Percentiles rank a stretch among this genome's conserved stretches.
phyloP scores from a whole-genome alignment of 129 eudicot species.

The sunflower (Helianthus annuus) region DNA sequence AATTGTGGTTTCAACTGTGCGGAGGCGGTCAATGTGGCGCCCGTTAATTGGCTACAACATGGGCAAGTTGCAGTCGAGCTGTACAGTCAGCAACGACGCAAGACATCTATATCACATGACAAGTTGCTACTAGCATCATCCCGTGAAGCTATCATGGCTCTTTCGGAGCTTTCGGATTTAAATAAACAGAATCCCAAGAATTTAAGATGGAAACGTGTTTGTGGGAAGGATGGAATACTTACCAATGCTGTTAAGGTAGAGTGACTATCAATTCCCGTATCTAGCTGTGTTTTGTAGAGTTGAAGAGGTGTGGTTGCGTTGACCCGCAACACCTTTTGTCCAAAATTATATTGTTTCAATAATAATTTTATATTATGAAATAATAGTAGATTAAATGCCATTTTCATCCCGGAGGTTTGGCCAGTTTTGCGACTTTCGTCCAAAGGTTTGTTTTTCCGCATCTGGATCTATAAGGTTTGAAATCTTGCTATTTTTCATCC shows the following conservation, averaged over 20 bases:
- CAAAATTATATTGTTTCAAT: not conserved
- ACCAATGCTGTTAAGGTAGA: constrained; percentile 63
- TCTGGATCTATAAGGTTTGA: too few relatives aligned
- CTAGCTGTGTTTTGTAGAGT: too few relatives aligned
- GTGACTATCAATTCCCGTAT: too few relatives aligned
- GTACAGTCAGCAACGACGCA: constrained; percentile 63
- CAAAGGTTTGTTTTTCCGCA: too few relatives aligned
- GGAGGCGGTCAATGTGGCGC: constrained; percentile 88
- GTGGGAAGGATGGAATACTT: constrained; percentile 69
- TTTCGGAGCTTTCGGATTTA: constrained; percentile 43
- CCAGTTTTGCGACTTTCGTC: too few relatives aligned
- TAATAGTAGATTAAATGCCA: too few relatives aligned
- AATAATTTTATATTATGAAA: not conserved
- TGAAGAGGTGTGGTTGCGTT: not conserved
- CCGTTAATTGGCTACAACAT: constrained; percentile 78
- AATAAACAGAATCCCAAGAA: constrained; percentile 36
- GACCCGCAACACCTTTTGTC: constrained; percentile 2
- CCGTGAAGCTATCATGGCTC: constrained; percentile 51
- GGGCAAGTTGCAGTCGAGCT: constrained; percentile 81
- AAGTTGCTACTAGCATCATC: constrained; percentile 66
- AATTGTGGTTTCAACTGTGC: constrained; percentile 90
- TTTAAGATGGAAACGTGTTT: constrained; percentile 58
- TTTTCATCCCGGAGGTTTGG: too few relatives aligned
- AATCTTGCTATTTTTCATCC: too few relatives aligned
- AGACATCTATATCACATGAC: constrained; percentile 79